Conservation (phyloP, 345 rosid species). For the Gossypium longicalyx region DNA sequence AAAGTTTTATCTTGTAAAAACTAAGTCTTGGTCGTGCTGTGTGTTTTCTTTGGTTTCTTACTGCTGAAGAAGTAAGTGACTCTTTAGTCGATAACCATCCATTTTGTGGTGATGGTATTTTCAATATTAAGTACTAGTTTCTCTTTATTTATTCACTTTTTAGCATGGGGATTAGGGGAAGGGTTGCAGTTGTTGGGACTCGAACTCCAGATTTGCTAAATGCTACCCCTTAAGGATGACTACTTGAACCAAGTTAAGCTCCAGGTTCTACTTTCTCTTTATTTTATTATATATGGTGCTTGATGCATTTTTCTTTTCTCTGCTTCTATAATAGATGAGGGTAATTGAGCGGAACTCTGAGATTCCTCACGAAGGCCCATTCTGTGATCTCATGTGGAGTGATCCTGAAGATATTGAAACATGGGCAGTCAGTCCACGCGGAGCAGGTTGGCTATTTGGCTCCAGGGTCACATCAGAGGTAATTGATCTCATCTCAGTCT, state of each 20-base stretch:
- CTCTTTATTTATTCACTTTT: not conserved
- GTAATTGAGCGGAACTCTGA: conserved; percentile 89
- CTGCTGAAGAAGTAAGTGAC: not conserved
- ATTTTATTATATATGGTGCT: conserved; percentile 12
- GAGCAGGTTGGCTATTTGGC: conserved; percentile 99
- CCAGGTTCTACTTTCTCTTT: not conserved
- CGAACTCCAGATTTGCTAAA: not conserved
- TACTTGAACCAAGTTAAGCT: not conserved
- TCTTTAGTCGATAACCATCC: not conserved
- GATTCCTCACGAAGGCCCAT: conserved; percentile 99
- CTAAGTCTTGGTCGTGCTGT: not conserved
- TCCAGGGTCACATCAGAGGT: conserved; percentile 99
- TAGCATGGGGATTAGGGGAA: not conserved
- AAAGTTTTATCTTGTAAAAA: not conserved
- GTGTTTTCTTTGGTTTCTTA: not conserved
- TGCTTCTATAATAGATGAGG: conserved; percentile 60
- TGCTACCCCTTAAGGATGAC: not conserved
- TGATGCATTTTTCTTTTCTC: conserved; percentile 9
- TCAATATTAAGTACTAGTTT: not conserved
- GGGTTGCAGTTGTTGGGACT: not conserved
- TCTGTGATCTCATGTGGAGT: conserved; percentile 99
- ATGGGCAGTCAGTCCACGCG: conserved; percentile 99
- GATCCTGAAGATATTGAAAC: conserved; percentile 99
- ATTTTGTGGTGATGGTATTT: not conserved
- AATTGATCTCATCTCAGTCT: conserved; percentile 1